These are phyloP conservation scores for Yamadazyma triangularis DNA, from an alignment of 1,139 yeast species.

Conservation along the genomic window DNA sequence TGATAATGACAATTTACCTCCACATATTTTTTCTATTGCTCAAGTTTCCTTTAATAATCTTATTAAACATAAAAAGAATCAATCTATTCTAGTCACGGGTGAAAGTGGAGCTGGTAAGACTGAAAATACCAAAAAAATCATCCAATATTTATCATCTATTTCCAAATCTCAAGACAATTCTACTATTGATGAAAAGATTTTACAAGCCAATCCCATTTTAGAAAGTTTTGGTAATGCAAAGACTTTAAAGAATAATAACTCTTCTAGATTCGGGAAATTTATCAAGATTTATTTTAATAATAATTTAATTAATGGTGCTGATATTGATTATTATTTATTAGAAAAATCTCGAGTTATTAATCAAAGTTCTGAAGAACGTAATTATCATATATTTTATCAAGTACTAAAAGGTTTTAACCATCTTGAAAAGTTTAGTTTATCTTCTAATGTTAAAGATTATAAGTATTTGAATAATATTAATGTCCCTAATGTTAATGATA, in stretches of 20 bases:
- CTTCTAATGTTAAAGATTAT: conserved; percentile 42
- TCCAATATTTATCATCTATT: conserved; percentile 84
- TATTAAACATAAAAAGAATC: conserved; percentile 68
- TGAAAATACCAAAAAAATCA: conserved; percentile 93
- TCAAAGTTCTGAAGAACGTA: conserved; percentile 74
- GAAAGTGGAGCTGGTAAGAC: conserved; percentile 99
- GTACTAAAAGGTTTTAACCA: conserved; percentile 65
- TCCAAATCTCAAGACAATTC: conserved; percentile 16
- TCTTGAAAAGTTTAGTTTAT: conserved; percentile 46
- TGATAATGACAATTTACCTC: conserved; percentile 40
- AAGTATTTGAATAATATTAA: conserved; percentile 50
- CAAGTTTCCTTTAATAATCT: conserved; percentile 83
- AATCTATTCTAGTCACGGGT: conserved; percentile 92
- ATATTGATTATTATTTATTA: conserved; percentile 87
- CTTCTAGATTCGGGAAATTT: conserved; percentile 96
- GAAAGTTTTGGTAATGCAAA: conserved; percentile 98
- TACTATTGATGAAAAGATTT: conserved; percentile 73
- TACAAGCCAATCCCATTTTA: conserved; percentile 91
- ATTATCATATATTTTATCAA: conserved; percentile 92
- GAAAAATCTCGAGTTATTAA: conserved; percentile 93
- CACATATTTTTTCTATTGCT: conserved; percentile 91
- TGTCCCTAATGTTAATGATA: conserved; percentile 49
- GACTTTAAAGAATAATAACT: conserved; percentile 88
- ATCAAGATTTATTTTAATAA: conserved; percentile 74
- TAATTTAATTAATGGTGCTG: conserved; percentile 79